A percentile compares a stretch with the other conserved stretches of the same genome.
phyloP scores from a whole-genome alignment of 441 rosid genomes.

The Gossypium schwendimanii region DNA sequence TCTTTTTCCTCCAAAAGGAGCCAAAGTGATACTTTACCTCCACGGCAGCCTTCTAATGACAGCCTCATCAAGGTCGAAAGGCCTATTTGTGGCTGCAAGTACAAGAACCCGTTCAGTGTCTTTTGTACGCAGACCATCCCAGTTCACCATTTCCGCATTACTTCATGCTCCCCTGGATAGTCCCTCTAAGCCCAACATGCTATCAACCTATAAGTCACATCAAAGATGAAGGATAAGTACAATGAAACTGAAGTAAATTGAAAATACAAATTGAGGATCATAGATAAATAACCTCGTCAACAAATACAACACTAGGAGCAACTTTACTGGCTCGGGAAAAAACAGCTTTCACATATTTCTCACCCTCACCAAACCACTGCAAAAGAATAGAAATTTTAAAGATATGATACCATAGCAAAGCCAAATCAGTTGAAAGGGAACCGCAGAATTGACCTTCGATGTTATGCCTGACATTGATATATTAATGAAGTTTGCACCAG shows the following conservation, averaged over 20 bases:
- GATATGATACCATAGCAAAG: background rate
- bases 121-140: conserved; percentile 87
- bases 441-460: conserved; percentile 49
- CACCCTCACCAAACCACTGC: conserved; percentile 98
- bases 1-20: background rate
- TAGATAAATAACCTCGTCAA: conserved; percentile 60
- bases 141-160: conserved; percentile 90
- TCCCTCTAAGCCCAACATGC: conserved; percentile 91
- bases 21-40: conserved; percentile 33
- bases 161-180: conserved; percentile 92
- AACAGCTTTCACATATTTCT: conserved; percentile 85
- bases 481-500: conserved; percentile 90
- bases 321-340: conserved; percentile 86
- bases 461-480: conserved; percentile 92
- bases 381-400: conserved; percentile 11
- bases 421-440: conserved; percentile 7
- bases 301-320: conserved; percentile 85
- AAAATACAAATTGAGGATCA: conserved; percentile 1
- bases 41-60: conserved; percentile 81
- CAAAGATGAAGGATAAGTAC: background rate
- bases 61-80: conserved; percentile 92
- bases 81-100: conserved; percentile 90
- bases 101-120: conserved; percentile 75
- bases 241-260: background rate
- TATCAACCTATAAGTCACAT: conserved; percentile 56